Conservation (phyloP, 108 stramenopile genomes). For the Skeletonema tropicum region DNA sequence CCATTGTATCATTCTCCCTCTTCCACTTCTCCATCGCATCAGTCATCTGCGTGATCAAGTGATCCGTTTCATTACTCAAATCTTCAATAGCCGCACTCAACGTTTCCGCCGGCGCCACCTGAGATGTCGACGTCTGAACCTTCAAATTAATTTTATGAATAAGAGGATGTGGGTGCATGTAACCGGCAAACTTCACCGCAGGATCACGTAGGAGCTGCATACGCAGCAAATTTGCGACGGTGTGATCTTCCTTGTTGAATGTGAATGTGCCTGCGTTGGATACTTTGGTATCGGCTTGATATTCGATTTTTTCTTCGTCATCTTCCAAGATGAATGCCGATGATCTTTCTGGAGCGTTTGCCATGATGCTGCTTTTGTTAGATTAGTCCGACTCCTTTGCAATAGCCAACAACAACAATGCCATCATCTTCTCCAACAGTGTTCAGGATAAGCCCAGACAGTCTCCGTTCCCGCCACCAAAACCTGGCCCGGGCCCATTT, state of each 20-base stretch:
- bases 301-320: too few species aligned
- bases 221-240: constrained; percentile 91
- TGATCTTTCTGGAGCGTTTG: constrained; percentile 84
- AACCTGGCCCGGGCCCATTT: too few species aligned
- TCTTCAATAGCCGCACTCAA: constrained; percentile 86
- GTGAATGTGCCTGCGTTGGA: constrained; percentile 95
- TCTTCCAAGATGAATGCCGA: constrained; percentile 80
- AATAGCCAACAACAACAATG: too few species aligned
- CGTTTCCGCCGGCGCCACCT: constrained; percentile 73
- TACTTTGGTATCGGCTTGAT: constrained; percentile 89
- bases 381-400: too few species aligned
- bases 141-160: constrained; percentile 86
- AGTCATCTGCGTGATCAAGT: constrained; percentile 78
- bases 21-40: constrained; percentile 80
- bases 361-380: background rate
- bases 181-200: constrained; percentile 89
- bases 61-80: constrained; percentile 87
- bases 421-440: too few species aligned
- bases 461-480: too few species aligned
- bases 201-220: constrained; percentile 94
- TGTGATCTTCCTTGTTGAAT: constrained; percentile 98
- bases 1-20: constrained; percentile 72
- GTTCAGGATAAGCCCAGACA: too few species aligned
- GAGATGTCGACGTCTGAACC: constrained; percentile 85
- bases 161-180: constrained; percentile 94